Base-by-base conservation (phyloP, 495 filamentous ascomycete genomes). In the Staphylotrichum longicolle region DNA sequence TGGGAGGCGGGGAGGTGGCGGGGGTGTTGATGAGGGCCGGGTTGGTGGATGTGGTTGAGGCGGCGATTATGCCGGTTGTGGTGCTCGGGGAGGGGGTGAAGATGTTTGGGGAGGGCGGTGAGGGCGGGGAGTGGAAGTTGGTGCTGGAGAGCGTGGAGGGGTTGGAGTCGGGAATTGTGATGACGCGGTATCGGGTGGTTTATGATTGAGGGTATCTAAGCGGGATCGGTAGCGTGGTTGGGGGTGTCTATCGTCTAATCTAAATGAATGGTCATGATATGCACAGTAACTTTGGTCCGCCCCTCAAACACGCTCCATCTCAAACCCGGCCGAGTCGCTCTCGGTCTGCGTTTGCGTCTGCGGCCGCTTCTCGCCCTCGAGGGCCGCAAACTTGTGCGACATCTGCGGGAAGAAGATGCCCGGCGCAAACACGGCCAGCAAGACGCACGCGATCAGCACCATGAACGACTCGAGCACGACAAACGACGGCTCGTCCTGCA, bases 401-500 rank as follows among this genome's bases (percentile, higher is more conserved):
- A 78, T 78, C 45, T 71, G 69, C 6, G 75, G 75, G 65, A 78
- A 77, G 54, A 77, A 70, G 27, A 75, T 7, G 49, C 75, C 75
- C 15, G 75, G 75, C 53, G 74, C 61, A 52, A 77, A 75, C 2
- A 33, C 61, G 8, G 75, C 71, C 49, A 78, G 63, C 47, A 78
- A 48, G n/a, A 54, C 44, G n/a, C 73, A 68, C 30, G 68, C 70
- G 53, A 78, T 76, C 44, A 77, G 15, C 7, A 73, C 64, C 72
- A 77, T 74, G 51, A 75, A 77, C 8, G 70, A 70, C 72, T 90
- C 86, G 54, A 90, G 72, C 30, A 83, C 81, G 14, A 87, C 75
- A 63, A 90, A 89, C 20, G 82, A 80, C 54, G 55, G 45, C 72
- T 89, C 83, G 63, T 86, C 80, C 66, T 83, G 85, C 86, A 88